Conservation (phyloP, 257 asterid species). For the Penstemon barbatus region DNA sequence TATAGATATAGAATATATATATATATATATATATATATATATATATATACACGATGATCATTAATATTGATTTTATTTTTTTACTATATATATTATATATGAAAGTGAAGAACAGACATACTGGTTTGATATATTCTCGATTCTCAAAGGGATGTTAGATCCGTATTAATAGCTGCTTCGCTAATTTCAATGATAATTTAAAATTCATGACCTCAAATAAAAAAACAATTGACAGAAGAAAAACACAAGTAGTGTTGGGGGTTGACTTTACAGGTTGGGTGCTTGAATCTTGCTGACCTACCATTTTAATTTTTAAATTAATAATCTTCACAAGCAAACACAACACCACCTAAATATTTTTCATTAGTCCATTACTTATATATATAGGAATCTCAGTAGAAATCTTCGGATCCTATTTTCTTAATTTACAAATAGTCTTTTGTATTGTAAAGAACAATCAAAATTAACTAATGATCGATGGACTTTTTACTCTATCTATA, state of each 20-base stretch:
- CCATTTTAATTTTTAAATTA: constrained; percentile 9
- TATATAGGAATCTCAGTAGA: too few species aligned
- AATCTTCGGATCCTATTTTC: too few species aligned
- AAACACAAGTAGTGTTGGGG: constrained; percentile 48
- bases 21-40: too few species aligned
- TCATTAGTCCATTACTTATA: too few species aligned
- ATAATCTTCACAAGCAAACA: constrained; percentile 39
- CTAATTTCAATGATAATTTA: constrained; percentile 17
- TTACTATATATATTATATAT: not conserved
- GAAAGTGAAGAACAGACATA: constrained; percentile 45
- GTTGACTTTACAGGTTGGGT: constrained; percentile 76
- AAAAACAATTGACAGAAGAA: constrained; percentile 38
- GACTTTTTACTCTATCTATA: too few species aligned
- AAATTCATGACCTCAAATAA: not conserved
- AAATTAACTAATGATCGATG: too few species aligned
- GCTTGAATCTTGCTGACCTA: constrained; percentile 46
- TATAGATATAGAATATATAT: too few species aligned
- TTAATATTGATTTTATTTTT: too few species aligned
- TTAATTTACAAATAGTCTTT: too few species aligned
- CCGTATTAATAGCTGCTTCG: constrained; percentile 43
- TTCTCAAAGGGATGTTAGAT: constrained; percentile 44
- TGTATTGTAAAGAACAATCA: too few species aligned
- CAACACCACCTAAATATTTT: constrained; percentile 13
- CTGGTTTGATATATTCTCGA: constrained; percentile 25
- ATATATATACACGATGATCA: too few species aligned